A percentile compares a stretch with the other conserved stretches of the same genome.
Conservation (phyloP, 2,329 filamentous ascomycete genomes). For the Trichoderma koningii region DNA sequence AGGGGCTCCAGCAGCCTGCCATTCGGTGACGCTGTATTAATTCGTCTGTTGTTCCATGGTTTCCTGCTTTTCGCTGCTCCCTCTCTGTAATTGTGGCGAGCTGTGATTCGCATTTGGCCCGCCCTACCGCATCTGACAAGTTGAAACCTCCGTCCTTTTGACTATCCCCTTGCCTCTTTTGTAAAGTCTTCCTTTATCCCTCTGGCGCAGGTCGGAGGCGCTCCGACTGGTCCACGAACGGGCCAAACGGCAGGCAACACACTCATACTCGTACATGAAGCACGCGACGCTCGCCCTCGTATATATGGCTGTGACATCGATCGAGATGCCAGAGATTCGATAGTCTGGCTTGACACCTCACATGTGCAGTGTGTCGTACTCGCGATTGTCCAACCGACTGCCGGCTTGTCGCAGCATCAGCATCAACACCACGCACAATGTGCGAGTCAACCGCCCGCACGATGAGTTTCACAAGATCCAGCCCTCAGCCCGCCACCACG, state of each 20-base stretch:
- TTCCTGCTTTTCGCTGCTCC: neutral
- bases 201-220: constrained; percentile 13
- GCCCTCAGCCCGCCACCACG: constrained; percentile 16
- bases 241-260: neutral
- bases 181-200: constrained; percentile 9
- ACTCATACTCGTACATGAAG: neutral
- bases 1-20: constrained; percentile 12
- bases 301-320: constrained; percentile 2
- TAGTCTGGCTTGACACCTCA: neutral
- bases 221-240: constrained; percentile 15
- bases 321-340: constrained; percentile 4
- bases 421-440: neutral
- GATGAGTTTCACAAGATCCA: constrained; percentile 16
- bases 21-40: neutral
- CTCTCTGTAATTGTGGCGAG: constrained; percentile 16
- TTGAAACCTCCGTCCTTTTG: neutral
- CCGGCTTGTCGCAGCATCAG: constrained; percentile 10
- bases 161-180: neutral
- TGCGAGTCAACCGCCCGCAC: constrained; percentile 2
- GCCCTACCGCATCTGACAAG: constrained; percentile 10
- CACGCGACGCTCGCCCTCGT: neutral
- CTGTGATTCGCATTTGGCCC: constrained; percentile 17
- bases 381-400: neutral
- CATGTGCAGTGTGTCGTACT: neutral
- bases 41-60: neutral